Base-by-base conservation (phyloP, 306 rosid genomes). In the Casuarina equisetifolia region DNA sequence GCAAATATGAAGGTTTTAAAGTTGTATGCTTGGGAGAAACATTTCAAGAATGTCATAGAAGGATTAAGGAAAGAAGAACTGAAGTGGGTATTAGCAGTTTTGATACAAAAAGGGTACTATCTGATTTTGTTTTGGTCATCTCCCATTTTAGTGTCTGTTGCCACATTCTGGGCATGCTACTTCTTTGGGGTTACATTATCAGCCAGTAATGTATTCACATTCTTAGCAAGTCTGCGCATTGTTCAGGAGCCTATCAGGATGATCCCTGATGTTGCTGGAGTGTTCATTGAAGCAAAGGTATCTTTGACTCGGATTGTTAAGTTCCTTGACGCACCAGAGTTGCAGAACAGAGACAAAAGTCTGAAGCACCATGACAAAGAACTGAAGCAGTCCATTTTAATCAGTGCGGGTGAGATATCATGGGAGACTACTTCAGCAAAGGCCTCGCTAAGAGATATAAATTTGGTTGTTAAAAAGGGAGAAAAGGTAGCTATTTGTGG, bases 401-500 rank as follows among this genome's bases (percentile, higher is more conserved):
- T 78, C 51, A 44, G 32, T 5, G 58, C 77, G 58, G 61, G 54
- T 1, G 80, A 78, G 71, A 70, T 78, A 62, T 78, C 86, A 43
- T 78, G 83, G 83, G 83, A 78, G 45, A 52, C 63, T 50, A 42
- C 15, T 78, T 74, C 80, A 3, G 32, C 54, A 11, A 78, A 78
- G 58, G 70, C 80, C 40, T 74, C 77, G 3, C 36, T 82, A 39
- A 52, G 74, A 72, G 51, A 79, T 77, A 25, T 78, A 7, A 72
- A 82, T 49, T 36, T 82, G n/a, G 76, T 45, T 46, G 74, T 74
- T 19, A 70, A 53, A 62, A 61, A 38, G 12, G 80, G 86, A 45
- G 77, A 83, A 69, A 83, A 78, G 70, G 38, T 78, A 13, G 83
- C 86, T 7, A 70, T 83, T 75, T 83, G 86, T 70, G 83, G 86